Percentiles rank a stretch among this genome's conserved stretches.
phyloP scores from a whole-genome alignment of 495 filamentous ascomycete genomes.

The Penicillium tannophilum region DNA sequence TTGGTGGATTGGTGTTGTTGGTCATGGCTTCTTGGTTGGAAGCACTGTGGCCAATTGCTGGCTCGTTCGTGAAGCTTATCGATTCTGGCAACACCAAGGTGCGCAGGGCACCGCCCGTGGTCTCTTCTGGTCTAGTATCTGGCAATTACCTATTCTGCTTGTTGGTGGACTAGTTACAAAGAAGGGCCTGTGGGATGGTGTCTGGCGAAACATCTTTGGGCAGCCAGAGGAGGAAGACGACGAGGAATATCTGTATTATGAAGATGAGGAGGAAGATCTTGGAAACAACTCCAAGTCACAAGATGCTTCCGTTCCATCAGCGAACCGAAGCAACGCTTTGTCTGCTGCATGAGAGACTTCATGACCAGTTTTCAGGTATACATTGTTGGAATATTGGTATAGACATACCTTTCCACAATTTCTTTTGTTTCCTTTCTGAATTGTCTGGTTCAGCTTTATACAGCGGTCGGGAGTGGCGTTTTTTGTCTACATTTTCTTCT shows the following conservation, averaged over 20 bases:
- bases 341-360: constrained; percentile 1
- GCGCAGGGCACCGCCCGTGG: constrained; percentile 78
- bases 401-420: constrained; percentile 5
- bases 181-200: constrained; percentile 87
- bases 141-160: constrained; percentile 91
- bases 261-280: constrained; percentile 35
- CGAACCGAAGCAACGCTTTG: not conserved
- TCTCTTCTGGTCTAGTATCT: constrained; percentile 96
- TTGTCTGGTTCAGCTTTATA: constrained; percentile 23
- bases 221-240: constrained; percentile 47
- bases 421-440: constrained; percentile 8
- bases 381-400: not conserved
- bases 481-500: constrained; percentile 14
- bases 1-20: constrained; percentile 81
- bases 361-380: not conserved
- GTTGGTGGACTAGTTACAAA: constrained; percentile 91
- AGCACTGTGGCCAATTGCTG: constrained; percentile 84
- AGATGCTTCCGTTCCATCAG: not conserved
- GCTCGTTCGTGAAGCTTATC: constrained; percentile 78
- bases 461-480: constrained; percentile 31
- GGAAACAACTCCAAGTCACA: constrained; percentile 4
- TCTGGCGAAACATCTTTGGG: constrained; percentile 71
- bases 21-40: constrained; percentile 79
- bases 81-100: constrained; percentile 79
- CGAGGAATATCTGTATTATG: constrained; percentile 43